Base-by-base conservation (phyloP, 306 rosid species). In the Acacia crassicarpa region DNA sequence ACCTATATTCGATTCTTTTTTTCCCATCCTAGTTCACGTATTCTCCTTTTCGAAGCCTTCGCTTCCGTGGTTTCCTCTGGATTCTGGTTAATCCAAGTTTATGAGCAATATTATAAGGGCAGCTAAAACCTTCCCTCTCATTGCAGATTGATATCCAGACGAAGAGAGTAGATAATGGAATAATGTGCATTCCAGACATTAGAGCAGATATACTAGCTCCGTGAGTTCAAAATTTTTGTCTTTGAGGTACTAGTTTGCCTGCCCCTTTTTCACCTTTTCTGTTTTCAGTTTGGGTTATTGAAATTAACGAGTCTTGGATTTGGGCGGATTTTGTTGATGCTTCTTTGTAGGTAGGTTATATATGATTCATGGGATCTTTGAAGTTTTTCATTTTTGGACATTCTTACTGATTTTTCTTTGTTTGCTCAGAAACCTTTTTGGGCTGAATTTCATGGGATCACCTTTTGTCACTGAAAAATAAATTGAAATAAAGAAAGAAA, bases 201-300 rank as follows among this genome's bases (percentile, higher is more conserved):
- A 7, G 58, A 45, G 75, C 20, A 5, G 38, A 43, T 44, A 6
- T 25, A 14, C 75, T 5, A 45, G 58, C 58, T 22, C 20, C 15
- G 22, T 71, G 56, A 44, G n/a, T 43, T 14, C 2, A 23, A 44
- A 71, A 23, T 2, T 41, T 58, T 35, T 46, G 56, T 82, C 81
- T 49, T 76, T 69, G 23, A 76, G 85, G 78, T 82, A 33, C 66
- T 20, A 59, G 54, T 71, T 63, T 63, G 54, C 82, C 25, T 25
- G 22, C 22, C 22, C 19, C 19, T 8, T 32, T 22, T 72, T 23
- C 23, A n/a, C 58, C 40, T 2, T 40, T 4, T 40, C 23, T 68
- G 6, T 41, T 20, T 43, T 59, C 81, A 22, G 44, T 6, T 41
- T 54, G 46, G 33, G 54, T 27, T n/a, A 6, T 76, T 65, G 75